phyloP scores from a whole-genome alignment of 2,329 filamentous ascomycete genomes.

The Blastomyces gilchristii region DNA sequence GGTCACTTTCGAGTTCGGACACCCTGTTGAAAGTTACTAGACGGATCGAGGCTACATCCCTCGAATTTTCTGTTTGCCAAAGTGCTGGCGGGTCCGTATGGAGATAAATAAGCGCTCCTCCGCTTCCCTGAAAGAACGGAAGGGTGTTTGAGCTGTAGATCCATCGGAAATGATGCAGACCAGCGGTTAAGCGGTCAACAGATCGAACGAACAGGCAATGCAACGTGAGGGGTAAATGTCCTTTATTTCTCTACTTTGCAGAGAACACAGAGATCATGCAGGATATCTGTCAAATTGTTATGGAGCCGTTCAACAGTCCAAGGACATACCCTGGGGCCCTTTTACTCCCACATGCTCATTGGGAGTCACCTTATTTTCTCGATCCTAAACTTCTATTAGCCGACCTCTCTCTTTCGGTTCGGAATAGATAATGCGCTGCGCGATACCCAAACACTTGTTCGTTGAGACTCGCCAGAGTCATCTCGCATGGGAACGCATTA shows the following conservation, averaged over 20 bases:
- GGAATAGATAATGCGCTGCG: not conserved
- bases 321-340: not conserved
- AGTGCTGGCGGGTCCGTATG: no score
- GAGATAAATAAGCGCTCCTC: not conserved
- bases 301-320: not conserved
- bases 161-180: slow-evolving; percentile 1
- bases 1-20: not conserved
- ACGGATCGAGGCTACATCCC: not conserved
- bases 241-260: not conserved
- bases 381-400: not conserved
- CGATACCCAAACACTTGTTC: not conserved
- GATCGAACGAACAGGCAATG: not conserved
- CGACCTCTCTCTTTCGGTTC: not conserved
- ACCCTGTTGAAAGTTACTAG: no score
- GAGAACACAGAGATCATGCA: not conserved
- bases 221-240: not conserved
- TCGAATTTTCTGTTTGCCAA: not conserved
- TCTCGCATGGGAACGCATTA: not conserved
- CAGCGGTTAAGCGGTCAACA: not conserved
- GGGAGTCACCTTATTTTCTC: not conserved
- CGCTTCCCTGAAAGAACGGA: not conserved
- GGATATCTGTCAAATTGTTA: not conserved
- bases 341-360: not conserved
- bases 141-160: not conserved
- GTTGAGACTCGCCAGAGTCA: not conserved